Evolutionary conservation across 129 eudicot genomes (phyloP).

Genomic region (Scalesia atractyloides): DNA sequence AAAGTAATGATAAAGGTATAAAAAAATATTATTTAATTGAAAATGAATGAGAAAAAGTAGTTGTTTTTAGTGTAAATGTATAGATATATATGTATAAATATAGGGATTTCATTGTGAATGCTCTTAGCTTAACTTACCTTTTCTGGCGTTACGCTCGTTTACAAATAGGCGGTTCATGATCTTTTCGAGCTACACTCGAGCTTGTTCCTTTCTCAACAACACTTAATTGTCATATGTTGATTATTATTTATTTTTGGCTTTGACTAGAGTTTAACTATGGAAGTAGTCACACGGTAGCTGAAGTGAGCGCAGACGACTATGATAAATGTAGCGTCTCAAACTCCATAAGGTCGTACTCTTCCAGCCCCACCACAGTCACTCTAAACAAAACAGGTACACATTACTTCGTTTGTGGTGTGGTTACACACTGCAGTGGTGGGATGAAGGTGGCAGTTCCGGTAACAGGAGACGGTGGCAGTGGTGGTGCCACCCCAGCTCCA

Average conservation of each 20-base stretch:
- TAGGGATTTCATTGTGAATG: no score
- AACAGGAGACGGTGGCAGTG: constrained; percentile 25
- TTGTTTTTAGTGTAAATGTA: no score
- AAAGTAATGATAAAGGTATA: no score
- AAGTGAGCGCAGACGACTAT: constrained; percentile 42
- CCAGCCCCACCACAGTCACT: constrained; percentile 33
- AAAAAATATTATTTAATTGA: no score
- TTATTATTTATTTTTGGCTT: neutral
- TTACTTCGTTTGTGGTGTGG: constrained; percentile 48
- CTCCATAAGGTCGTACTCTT: constrained; percentile 22
- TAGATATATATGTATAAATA: no score
- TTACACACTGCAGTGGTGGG: constrained; percentile 49
- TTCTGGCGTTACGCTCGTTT: no score
- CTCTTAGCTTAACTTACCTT: no score
- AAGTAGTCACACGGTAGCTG: constrained; percentile 39
- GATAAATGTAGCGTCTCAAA: constrained; percentile 37
- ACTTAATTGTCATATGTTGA: no score
- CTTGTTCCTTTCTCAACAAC: no score
- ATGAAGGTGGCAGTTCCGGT: constrained; percentile 44
- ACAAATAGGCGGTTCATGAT: no score
- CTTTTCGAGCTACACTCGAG: no score
- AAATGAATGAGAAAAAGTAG: no score
- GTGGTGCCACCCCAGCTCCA: constrained; percentile 33
- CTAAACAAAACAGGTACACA: constrained; percentile 38
- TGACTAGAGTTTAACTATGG: constrained; percentile 47